Percentiles rank a stretch among this genome's conserved stretches.
phyloP scores from a whole-genome alignment of 2,329 filamentous ascomycete species.

The Cercospora berteroae region DNA sequence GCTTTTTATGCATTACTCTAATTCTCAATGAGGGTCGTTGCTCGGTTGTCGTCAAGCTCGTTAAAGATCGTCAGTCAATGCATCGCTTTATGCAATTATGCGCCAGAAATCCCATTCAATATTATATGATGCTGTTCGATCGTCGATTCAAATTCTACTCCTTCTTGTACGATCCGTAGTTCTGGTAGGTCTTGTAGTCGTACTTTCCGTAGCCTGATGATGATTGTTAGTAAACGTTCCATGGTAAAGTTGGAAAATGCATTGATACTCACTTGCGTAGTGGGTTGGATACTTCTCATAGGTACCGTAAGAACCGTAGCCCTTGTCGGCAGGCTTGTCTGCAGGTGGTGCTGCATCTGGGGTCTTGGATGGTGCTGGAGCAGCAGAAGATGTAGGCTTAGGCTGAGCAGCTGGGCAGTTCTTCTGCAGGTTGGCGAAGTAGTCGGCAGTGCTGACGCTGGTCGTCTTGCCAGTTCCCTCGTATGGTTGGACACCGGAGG shows the following conservation, averaged over 20 bases:
- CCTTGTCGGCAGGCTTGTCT: neutral
- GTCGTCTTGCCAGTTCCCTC: neutral
- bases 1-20: neutral
- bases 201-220: neutral
- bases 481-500: neutral
- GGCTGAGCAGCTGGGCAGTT: neutral
- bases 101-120: neutral
- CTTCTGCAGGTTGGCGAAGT: neutral
- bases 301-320: slow-evolving; percentile 13
- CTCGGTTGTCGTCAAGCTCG: slow-evolving; percentile 3
- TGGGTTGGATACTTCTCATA: slow-evolving; percentile 1
- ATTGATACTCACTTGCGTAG: neutral
- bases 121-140: neutral
- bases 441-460: neutral
- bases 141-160: neutral
- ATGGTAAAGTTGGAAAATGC: neutral
- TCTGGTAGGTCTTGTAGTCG: slow-evolving; percentile 7
- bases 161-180: neutral
- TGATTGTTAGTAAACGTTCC: neutral
- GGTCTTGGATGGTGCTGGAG: neutral
- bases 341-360: neutral
- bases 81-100: neutral
- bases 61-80: slow-evolving; percentile 7
- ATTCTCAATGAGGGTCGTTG: neutral
- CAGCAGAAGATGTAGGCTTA: neutral